Percentiles rank a stretch among this genome's conserved stretches.
phyloP scores from a whole-genome alignment of 768 basidiomycete species.

The Chiua virens region DNA sequence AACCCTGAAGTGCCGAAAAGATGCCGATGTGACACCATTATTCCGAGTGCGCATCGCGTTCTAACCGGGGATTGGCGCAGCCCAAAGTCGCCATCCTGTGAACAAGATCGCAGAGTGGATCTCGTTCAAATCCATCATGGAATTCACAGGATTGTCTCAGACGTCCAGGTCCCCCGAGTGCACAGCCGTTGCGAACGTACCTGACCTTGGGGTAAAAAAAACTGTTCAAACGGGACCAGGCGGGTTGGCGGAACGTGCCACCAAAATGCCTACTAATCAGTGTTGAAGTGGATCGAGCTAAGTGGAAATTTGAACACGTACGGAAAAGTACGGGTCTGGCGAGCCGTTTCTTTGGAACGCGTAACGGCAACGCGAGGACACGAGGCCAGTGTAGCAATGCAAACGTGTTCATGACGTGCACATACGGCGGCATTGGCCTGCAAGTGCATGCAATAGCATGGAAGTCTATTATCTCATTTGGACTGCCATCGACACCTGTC shows the following conservation, averaged over 20 bases:
- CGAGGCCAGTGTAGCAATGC: slow-evolving; percentile 20
- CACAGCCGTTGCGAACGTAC: slow-evolving; percentile 1
- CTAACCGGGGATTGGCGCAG: slow-evolving; percentile 2
- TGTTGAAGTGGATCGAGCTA: slow-evolving; percentile 1
- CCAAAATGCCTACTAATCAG: slow-evolving; percentile 5
- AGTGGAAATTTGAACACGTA: background rate
- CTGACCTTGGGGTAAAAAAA: background rate
- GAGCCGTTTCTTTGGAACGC: slow-evolving; percentile 11
- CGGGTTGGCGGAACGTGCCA: background rate
- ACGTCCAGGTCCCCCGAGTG: no score
- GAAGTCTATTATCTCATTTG: slow-evolving; percentile 16
- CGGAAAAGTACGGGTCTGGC: background rate
- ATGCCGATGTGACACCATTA: slow-evolving; percentile 3
- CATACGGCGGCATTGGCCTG: background rate
- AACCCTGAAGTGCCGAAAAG: slow-evolving; percentile 13
- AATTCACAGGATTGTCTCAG: slow-evolving; percentile 19
- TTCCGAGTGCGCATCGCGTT: background rate
- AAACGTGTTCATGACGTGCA: slow-evolving; percentile 15
- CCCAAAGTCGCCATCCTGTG: slow-evolving; percentile 12
- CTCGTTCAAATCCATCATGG: slow-evolving; percentile 14
- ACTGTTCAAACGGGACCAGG: no score
- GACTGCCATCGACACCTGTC: background rate
- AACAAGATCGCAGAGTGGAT: slow-evolving; percentile 19
- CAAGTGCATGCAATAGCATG: no score
- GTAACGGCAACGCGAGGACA: slow-evolving; percentile 23